Conservation (phyloP, 2,329 filamentous ascomycete genomes). For the Colletotrichum australisinense region DNA sequence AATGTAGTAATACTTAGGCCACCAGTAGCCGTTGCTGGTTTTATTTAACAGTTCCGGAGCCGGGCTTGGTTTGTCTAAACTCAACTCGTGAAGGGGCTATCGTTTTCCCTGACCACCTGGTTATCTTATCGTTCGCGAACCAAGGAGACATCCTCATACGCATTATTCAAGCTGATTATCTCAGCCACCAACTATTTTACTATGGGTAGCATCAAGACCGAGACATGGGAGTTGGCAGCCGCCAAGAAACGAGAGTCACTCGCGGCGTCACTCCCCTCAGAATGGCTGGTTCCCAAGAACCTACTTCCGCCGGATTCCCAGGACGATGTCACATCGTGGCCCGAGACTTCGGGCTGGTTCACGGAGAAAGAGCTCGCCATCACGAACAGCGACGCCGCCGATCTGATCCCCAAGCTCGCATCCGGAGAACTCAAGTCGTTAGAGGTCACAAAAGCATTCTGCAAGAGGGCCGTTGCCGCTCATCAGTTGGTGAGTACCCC, state of each 20-base stretch:
- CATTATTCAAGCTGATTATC: not conserved
- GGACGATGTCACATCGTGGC: constrained; percentile 67
- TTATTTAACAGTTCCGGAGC: constrained; percentile 24
- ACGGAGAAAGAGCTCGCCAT: constrained; percentile 54
- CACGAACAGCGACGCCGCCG: constrained; percentile 46
- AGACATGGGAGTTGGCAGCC: constrained; percentile 53
- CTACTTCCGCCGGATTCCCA: constrained; percentile 65
- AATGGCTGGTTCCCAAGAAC: constrained; percentile 66
- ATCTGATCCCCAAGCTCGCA: constrained; percentile 49
- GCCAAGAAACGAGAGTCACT: constrained; percentile 57
- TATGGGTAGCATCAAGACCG: constrained; percentile 29
- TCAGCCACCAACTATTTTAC: not conserved
- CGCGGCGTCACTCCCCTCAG: constrained; percentile 62
- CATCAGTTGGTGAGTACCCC: constrained; percentile 41
- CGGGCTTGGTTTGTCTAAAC: not conserved
- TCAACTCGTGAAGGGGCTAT: not conserved
- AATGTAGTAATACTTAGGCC: not conserved
- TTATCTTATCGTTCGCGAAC: not conserved
- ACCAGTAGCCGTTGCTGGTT: not conserved
- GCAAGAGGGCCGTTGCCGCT: constrained; percentile 57
- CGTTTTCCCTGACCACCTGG: not conserved
- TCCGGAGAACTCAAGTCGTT: constrained; percentile 51
- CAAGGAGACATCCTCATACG: not conserved
- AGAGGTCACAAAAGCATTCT: constrained; percentile 65
- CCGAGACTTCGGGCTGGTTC: constrained; percentile 69